A percentile compares a stretch with the other conserved stretches of the same genome.
Evolutionary conservation across 495 filamentous ascomycete genomes (phyloP).

Genomic region (Talaromyces nanjingensis): DNA sequence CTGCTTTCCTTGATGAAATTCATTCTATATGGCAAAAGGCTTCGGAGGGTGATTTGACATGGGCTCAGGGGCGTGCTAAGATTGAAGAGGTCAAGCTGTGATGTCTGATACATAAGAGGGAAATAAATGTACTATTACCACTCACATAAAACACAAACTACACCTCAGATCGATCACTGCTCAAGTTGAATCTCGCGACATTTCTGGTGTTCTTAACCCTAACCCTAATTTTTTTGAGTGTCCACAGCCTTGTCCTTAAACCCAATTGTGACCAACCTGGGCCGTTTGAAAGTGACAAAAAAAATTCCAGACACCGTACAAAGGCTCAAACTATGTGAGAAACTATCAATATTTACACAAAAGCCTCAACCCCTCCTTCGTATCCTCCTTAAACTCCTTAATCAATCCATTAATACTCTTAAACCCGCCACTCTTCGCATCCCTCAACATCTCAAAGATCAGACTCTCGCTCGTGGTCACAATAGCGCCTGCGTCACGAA

Average conservation of each 20-base stretch:
- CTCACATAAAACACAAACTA: not conserved
- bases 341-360: conserved; percentile 43
- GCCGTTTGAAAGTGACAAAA: not conserved
- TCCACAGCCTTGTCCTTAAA: not conserved
- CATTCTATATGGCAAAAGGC: conserved; percentile 45
- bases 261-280: not conserved
- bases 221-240: too few relatives aligned
- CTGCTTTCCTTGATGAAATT: conserved; percentile 74
- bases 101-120: not conserved
- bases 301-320: not conserved
- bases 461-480: conserved; percentile 88
- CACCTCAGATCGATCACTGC: not conserved
- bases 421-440: conserved; percentile 68
- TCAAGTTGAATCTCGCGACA: too few relatives aligned
- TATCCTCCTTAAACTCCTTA: conserved; percentile 65
- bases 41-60: conserved; percentile 37
- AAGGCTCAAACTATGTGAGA: not conserved
- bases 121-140: not conserved
- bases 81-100: conserved; percentile 37
- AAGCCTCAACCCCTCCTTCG: conserved; percentile 55
- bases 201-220: too few relatives aligned
- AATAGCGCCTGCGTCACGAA: conserved; percentile 68
- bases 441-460: conserved; percentile 88
- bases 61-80: conserved; percentile 49
- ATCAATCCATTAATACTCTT: conserved; percentile 64